Base-by-base conservation (phyloP, 1,284 basidiomycete genomes). In the Irpex sp. region DNA sequence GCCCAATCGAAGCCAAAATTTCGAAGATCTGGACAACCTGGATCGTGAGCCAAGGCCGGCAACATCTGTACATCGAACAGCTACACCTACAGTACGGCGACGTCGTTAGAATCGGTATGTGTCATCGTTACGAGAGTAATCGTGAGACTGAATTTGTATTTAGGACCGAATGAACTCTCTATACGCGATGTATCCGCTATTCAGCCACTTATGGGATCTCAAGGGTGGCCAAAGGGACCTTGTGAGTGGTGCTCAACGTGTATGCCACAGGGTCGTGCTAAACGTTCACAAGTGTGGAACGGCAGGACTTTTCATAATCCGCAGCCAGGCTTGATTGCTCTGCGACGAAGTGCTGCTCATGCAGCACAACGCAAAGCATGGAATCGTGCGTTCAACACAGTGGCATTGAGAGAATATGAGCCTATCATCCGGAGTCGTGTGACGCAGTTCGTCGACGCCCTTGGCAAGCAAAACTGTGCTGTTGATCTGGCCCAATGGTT, bases 121-220 rank as follows among this genome's bases (percentile, higher is more conserved):
- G 15, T 34, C 34, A 56, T 36, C 21, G 49, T 17, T 17, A 19
- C 8, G 21, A 15, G 9, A 17, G 11, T 17, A 15, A 52, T 26
- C n/a, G 49, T 19, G 9, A 17, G 9, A 26, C 21, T 52, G 49
- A 52, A 5, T 26, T 26, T 44, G 17, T 52, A 52, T 40, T 8
- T 36, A 79, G 78, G 77, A 19, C 78, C 78, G 3, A 79, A 79
- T 64, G 77, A 78, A 61, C 61, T 79, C 5, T 77, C 77, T 15
- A 70, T 78, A 40, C 65, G 71, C 19, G 73, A 78, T 40, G 62
- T 65, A 1, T 69, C 70, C 13, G 62, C 71, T 6, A 71, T 79
- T 26, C 65, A 68, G 3, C 69, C 69, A 13, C 66, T 77, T 13
- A 68, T 79, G 9, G 77, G 77, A 3, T 40, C 67, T 2, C 67